Evolutionary conservation across 371 early-diverging fungal genomes (phyloP).

Genomic region (Mortierella sp.): DNA sequence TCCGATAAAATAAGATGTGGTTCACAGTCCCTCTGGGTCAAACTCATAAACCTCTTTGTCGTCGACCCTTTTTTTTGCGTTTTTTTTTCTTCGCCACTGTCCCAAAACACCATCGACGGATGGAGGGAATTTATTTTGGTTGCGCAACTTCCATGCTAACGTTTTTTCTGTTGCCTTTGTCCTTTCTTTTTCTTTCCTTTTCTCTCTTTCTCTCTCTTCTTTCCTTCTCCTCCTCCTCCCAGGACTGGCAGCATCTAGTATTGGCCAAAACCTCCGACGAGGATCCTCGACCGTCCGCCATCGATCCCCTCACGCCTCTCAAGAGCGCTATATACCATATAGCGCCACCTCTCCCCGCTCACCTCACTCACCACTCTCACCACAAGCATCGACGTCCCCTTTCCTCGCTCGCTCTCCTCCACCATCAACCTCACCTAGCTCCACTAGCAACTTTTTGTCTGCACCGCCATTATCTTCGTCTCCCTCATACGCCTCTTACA

Average conservation of each 20-base stretch:
- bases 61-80: background rate
- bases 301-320: slow-evolving; percentile 12
- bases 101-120: background rate
- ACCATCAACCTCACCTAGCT: background rate
- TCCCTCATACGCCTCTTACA: background rate
- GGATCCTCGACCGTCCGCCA: background rate
- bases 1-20: background rate
- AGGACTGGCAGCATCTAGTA: background rate
- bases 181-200: background rate
- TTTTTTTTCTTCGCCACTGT: background rate
- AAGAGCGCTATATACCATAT: slow-evolving; percentile 16
- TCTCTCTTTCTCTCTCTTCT: background rate
- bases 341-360: slow-evolving; percentile 14
- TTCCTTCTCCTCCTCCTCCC: background rate
- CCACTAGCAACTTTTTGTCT: slow-evolving; percentile 3
- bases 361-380: slow-evolving; percentile 5
- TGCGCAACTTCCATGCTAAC: background rate
- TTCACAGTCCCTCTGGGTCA: background rate
- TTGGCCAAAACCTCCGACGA: slow-evolving; percentile 5
- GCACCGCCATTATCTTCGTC: background rate
- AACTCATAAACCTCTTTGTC: background rate
- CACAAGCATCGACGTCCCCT: slow-evolving; percentile 10
- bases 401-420: slow-evolving; percentile 3
- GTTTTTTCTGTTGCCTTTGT: background rate
- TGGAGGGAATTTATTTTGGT: background rate